Conservation (phyloP, 23 red algal genomes). For the Chondrus crispus region DNA sequence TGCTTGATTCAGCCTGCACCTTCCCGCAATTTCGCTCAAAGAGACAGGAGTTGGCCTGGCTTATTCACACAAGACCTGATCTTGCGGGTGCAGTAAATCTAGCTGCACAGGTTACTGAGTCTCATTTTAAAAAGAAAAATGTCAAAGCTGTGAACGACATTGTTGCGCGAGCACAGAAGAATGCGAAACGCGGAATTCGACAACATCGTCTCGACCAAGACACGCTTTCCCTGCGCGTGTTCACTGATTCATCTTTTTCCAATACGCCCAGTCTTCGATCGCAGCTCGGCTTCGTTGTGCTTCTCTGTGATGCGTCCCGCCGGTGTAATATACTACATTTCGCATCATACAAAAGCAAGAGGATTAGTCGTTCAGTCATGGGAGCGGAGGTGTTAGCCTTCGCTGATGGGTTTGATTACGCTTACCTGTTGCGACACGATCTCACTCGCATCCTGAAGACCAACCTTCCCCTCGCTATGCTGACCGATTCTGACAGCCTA, state of each 20-base stretch:
- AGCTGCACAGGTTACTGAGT: neutral
- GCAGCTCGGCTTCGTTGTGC: constrained; percentile 27
- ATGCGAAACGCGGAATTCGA: neutral
- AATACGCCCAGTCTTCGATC: neutral
- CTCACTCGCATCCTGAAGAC: neutral
- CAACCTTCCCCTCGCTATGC: neutral
- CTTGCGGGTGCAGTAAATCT: neutral
- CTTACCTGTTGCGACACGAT: neutral
- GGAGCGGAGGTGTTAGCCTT: constrained; percentile 20
- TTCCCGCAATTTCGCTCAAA: neutral
- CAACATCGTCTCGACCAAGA: neutral
- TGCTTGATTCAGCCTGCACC: too few species aligned
- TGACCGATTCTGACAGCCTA: neutral
- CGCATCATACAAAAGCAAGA: neutral
- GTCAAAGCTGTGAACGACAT: neutral
- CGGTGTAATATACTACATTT: constrained; percentile 13
- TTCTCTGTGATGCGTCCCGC: neutral
- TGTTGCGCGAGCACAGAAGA: neutral
- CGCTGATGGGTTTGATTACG: constrained; percentile 2
- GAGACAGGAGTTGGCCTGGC: neutral
- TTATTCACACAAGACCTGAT: constrained; percentile 1
- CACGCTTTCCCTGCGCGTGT: neutral
- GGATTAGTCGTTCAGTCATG: constrained; percentile 1
- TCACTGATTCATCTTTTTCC: constrained; percentile 3
- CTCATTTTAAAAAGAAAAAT: neutral